Base-by-base conservation (phyloP, 2,329 filamentous ascomycete species). In the Karstenula rhodostoma region DNA sequence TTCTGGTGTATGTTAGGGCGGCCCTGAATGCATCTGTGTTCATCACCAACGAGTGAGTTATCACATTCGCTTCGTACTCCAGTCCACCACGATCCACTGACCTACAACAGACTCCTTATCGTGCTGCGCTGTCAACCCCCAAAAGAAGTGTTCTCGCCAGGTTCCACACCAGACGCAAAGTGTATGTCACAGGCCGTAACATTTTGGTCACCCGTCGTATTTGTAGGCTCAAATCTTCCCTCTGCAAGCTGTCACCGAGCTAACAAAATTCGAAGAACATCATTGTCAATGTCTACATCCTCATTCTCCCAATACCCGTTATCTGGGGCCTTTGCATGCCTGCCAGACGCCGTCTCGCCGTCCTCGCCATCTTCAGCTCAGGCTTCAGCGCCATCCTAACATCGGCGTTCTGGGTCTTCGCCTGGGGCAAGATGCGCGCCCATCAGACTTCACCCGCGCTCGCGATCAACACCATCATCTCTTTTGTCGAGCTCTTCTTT, bases 241-340 rank as follows among this genome's bases (percentile, higher is more conserved):
- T 35, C n/a, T 13, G n/a, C 22, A 22, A 13, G 13, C 9, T 37
- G 7, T 3, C 32, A 2, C 29, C n/a, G 5, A 15, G 10, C 17
- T 33, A 8, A 33, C 35, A 17, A 17, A 10, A 13, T 35, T n/a
- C 32, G 22, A 23, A 50, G 48, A 50, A 50, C 29, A 17, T 50
- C 12, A 22, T 35, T 19, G 32, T 50, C 17, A 29, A 50, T 27
- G 9, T 33, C 29, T 50, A 50, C 29, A 50, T 50, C 8, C 48
- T 50, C 5, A 35, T 23, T 9, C 48, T 50, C 29, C 48, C 48
- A 10, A 50, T 50, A 5, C 48, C 48, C 48, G 48, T 37, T 17
- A 50, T 50, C 27, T 50, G 48, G 48, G 32, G 32, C 33, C 49
- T 52, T 33, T 22, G 23, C 19, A 42, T 52, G 49, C 49, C 33